These are phyloP conservation scores for Emmonsiellopsis sp. DNA, from an alignment of 2,329 filamentous ascomycete species.

Conservation along the genomic window DNA sequence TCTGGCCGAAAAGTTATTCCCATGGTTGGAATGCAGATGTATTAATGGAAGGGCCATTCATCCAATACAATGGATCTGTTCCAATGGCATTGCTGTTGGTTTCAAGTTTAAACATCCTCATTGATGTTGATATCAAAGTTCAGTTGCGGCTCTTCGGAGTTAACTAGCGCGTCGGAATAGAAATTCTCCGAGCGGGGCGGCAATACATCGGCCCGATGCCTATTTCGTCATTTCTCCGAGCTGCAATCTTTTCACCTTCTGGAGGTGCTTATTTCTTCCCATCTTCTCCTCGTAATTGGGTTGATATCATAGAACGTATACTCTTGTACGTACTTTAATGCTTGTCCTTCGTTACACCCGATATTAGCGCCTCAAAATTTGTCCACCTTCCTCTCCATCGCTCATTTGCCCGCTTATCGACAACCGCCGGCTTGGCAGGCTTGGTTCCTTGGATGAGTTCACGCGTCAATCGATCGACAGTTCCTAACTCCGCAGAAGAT, in stretches of 20 bases:
- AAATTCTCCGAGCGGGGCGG: background rate
- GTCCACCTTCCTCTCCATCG: background rate
- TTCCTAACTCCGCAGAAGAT: background rate
- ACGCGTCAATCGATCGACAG: background rate
- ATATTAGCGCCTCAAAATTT: background rate
- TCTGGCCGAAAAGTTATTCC: too few species aligned
- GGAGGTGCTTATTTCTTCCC: background rate
- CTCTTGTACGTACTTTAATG: too few species aligned
- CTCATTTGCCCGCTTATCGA: background rate
- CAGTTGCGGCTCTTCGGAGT: background rate
- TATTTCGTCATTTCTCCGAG: background rate
- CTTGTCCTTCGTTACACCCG: too few species aligned
- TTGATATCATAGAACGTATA: background rate
- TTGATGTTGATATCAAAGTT: too few species aligned
- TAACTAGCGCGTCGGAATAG: background rate
- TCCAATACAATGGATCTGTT: too few species aligned
- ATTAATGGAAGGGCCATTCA: too few species aligned
- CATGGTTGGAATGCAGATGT: too few species aligned
- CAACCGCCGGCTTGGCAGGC: background rate
- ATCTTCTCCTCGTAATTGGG: background rate
- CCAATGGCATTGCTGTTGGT: too few species aligned
- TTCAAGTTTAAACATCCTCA: too few species aligned
- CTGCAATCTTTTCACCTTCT: too few species aligned
- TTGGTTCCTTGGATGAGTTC: constrained; percentile 1
- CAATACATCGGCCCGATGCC: background rate